Evolutionary conservation across 164 flowering plant species (phyloP).

Genomic region (Magnolia kwangsiensis): DNA sequence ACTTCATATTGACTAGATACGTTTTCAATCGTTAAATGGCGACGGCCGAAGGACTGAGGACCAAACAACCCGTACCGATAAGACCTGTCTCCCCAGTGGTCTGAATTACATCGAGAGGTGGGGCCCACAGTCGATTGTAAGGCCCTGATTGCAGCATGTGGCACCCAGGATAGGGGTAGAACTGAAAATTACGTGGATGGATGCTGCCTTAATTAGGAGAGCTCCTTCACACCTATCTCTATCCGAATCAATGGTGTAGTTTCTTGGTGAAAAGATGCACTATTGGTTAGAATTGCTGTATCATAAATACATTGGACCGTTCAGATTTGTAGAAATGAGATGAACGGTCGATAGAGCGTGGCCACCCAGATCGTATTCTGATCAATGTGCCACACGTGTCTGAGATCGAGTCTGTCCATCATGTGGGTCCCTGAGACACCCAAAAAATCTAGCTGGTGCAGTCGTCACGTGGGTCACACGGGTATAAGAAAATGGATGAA

Average conservation of each 20-base stretch:
- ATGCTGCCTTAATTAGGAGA: not conserved
- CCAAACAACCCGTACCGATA: not conserved
- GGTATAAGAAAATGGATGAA: no score
- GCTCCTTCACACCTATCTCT: not conserved
- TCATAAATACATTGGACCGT: no score
- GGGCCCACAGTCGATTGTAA: not conserved
- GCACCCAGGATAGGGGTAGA: not conserved
- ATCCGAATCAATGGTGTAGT: not conserved
- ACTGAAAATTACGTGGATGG: not conserved
- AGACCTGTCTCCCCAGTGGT: not conserved
- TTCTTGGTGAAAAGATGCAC: not conserved
- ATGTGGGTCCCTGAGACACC: no score
- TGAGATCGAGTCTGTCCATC: no score
- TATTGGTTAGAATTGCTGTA: not conserved
- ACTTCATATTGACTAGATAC: not conserved
- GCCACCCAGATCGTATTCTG: no score
- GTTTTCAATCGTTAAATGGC: not conserved
- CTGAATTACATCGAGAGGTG: not conserved
- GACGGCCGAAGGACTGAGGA: no score
- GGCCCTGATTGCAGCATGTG: not conserved
- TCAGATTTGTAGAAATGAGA: no score
- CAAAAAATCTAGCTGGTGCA: no score
- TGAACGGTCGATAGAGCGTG: no score
- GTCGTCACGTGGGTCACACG: no score
- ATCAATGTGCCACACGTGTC: no score